Evolutionary conservation across 345 rosid genomes (phyloP).

Genomic region (Lagerstroemia speciosa): DNA sequence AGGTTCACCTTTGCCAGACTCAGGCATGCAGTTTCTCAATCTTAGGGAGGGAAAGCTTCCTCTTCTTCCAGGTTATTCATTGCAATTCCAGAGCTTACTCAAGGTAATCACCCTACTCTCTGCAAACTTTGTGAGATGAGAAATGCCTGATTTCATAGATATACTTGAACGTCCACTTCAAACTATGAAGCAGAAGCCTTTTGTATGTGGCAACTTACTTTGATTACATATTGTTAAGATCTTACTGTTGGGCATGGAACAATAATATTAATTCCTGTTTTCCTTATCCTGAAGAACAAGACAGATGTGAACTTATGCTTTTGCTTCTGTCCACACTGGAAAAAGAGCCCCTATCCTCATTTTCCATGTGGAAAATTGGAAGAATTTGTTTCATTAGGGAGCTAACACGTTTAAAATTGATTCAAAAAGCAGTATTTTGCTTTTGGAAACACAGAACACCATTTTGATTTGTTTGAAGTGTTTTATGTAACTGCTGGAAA

Average conservation of each 20-base stretch:
- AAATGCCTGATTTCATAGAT: neutral
- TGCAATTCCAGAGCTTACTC: slow-evolving; percentile 79
- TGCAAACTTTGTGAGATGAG: neutral
- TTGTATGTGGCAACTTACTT: neutral
- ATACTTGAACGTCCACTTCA: neutral
- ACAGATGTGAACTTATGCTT: neutral
- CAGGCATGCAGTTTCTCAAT: slow-evolving; percentile 52
- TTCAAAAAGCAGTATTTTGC: too few species aligned
- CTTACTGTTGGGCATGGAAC: neutral
- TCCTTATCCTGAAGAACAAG: neutral
- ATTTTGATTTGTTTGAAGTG: too few species aligned
- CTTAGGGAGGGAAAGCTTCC: slow-evolving; percentile 82
- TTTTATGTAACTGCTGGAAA: too few species aligned
- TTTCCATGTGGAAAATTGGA: neutral
- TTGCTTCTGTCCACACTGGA: neutral
- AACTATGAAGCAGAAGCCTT: neutral
- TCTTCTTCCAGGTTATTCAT: slow-evolving; percentile 77
- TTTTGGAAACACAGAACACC: too few species aligned
- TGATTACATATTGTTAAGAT: neutral
- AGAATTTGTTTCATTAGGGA: too few species aligned
- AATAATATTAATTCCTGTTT: neutral
- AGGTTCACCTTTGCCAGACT: slow-evolving; percentile 72
- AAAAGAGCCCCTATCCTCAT: neutral
- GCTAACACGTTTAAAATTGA: too few species aligned
- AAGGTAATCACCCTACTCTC: slow-evolving; percentile 38